Base-by-base conservation (phyloP, 2,329 filamentous ascomycete genomes). In the Fusarium illudens region DNA sequence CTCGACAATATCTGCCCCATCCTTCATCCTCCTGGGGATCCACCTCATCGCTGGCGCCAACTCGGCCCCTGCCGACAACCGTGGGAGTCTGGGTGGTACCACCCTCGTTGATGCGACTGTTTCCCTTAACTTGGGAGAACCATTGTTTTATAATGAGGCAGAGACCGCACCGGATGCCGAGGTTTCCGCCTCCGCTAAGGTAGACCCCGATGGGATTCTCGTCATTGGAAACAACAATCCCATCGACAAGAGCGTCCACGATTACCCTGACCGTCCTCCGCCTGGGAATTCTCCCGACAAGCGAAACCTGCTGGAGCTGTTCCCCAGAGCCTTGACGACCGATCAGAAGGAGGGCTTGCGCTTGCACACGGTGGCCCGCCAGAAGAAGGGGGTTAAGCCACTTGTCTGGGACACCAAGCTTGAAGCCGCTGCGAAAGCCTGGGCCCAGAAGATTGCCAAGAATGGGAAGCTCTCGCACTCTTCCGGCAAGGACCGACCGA, bases 321-420 rank as follows among this genome's bases (percentile, higher is more conserved):
- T 54, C 17, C n/a, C 61, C 0, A 52, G 70, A 12, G 70, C 65
- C 0, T 44, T 74, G 22, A 62, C 25, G 4, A 51, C 62, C 5
- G 72, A 73, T 3, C 60, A 73, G 48, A 54, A 37, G 11, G 59
- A 60, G 13, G 64, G 61, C 0, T 20, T 74, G 1, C 51, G 53
- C 3, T 36, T 60, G 5, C 72, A 74, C 11, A 74, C 74, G 2
- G 60, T 20, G 4, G 67, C 66, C 9, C 68, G 72, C 2, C 19
- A 30, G 1, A 68, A 65, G 33, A 71, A 67, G 22, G 68, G 66
- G 10, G 34, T 71, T 12, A 58, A 54, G 22, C 22, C 46, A 0
- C 50, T 74, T 0, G 17, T 49, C 1, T 74, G 72, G 72, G 64
- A 69, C 6, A 12, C 56, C 0, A 33, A 30, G 3, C 72, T 74